Conservation (phyloP, 306 rosid species). For the Pyrus pyrifolia region DNA sequence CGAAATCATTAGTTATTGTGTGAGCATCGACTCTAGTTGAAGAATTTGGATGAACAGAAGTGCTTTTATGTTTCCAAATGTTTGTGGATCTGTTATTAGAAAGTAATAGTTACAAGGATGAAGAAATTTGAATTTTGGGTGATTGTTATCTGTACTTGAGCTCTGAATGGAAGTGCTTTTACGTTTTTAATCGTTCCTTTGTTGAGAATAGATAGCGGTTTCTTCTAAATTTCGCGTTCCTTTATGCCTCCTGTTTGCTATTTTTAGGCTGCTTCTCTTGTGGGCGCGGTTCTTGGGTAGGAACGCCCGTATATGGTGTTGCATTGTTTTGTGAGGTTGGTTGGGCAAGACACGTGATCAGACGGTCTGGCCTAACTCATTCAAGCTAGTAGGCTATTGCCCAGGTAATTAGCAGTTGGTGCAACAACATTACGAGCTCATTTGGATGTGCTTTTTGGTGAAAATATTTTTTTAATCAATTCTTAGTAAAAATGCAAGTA, state of each 20-base stretch:
- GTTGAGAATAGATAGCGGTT: slow-evolving; percentile 11
- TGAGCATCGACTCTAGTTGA: slow-evolving; percentile 18
- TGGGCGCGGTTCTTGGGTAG: no score
- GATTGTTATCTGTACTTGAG: slow-evolving; percentile 12
- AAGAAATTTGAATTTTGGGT: slow-evolving; percentile 11
- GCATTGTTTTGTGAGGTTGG: neutral
- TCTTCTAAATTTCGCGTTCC: neutral
- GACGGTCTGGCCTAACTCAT: no score
- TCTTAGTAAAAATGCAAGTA: no score
- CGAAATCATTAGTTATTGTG: slow-evolving; percentile 15
- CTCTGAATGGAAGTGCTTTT: neutral
- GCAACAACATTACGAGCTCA: no score
- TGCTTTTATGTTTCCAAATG: slow-evolving; percentile 7
- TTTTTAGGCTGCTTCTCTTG: neutral
- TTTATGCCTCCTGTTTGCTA: neutral
- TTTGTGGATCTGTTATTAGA: slow-evolving; percentile 17
- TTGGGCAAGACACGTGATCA: no score
- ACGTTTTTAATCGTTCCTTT: neutral
- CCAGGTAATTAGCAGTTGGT: no score
- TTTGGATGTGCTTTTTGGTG: no score
- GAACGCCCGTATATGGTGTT: neutral
- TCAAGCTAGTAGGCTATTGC: no score
- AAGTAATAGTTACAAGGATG: slow-evolving; percentile 17
- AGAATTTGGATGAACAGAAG: slow-evolving; percentile 28
- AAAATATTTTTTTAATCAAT: no score